Evolutionary conservation across 2,329 filamentous ascomycete genomes (phyloP).

Genomic region (Curvularia eragrostidis): DNA sequence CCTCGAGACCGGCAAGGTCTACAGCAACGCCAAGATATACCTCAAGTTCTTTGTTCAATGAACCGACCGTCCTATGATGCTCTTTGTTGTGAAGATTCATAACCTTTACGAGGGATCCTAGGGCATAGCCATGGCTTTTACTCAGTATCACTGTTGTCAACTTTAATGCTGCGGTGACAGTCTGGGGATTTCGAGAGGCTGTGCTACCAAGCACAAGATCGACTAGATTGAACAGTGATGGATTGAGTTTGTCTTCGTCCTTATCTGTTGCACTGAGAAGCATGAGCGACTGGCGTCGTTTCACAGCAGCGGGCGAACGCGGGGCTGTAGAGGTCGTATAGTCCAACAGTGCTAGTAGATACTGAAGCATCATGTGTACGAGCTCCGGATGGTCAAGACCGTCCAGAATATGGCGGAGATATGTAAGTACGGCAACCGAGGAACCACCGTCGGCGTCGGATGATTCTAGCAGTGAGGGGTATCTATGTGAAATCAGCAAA

Average conservation of each 20-base stretch:
- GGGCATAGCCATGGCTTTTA: conserved; percentile 86
- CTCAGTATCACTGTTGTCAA: conserved; percentile 85
- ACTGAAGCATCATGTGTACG: conserved; percentile 91
- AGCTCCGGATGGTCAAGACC: conserved; percentile 92
- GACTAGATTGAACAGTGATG: conserved; percentile 88
- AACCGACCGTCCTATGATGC: conserved; percentile 71
- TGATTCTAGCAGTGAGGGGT: conserved; percentile 93
- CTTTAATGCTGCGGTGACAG: conserved; percentile 86
- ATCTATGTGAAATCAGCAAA: conserved; percentile 60
- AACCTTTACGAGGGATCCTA: conserved; percentile 75
- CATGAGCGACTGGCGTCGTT: conserved; percentile 87
- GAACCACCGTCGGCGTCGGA: conserved; percentile 97
- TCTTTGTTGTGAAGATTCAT: conserved; percentile 63
- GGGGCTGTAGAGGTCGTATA: conserved; percentile 43
- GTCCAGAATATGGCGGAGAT: conserved; percentile 88
- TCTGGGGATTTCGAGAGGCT: conserved; percentile 83
- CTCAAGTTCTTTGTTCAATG: conserved; percentile 76
- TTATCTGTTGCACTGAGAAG: conserved; percentile 79
- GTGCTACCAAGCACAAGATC: conserved; percentile 89
- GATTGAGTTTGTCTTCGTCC: conserved; percentile 77
- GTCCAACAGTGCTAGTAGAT: conserved; percentile 83
- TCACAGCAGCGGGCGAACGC: conserved; percentile 67
- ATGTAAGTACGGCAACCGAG: conserved; percentile 93
- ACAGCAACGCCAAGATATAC: conserved; percentile 72
- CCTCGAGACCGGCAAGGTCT: conserved; percentile 71